These are phyloP conservation scores for Trametes sanguinea DNA, from an alignment of 768 basidiomycete species.

Conservation along the genomic window DNA sequence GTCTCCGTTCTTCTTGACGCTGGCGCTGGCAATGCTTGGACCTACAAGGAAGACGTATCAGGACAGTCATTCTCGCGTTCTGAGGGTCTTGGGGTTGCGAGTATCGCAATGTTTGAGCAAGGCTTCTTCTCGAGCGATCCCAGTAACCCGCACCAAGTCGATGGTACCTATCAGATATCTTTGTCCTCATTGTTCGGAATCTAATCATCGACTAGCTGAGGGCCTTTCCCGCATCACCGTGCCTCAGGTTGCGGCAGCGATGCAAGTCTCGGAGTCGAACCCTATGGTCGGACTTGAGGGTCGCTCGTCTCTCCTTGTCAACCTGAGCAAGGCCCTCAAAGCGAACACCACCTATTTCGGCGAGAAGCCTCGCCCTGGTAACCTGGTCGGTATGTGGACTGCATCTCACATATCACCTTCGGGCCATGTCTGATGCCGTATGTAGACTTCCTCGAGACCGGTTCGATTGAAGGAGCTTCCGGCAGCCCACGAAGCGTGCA, in stretches of 20 bases:
- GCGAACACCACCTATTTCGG: constrained; percentile 73
- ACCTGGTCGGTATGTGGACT: constrained; percentile 64
- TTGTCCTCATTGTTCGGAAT: background rate
- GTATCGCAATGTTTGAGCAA: constrained; percentile 81
- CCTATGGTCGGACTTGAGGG: constrained; percentile 92
- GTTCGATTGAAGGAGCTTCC: constrained; percentile 45
- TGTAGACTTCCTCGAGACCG: constrained; percentile 66
- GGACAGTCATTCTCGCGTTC: constrained; percentile 61
- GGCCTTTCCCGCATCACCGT: constrained; percentile 68
- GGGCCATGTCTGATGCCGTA: background rate
- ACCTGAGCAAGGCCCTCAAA: constrained; percentile 71
- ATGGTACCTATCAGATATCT: constrained; percentile 54
- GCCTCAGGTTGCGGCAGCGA: constrained; percentile 58
- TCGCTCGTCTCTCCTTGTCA: constrained; percentile 72
- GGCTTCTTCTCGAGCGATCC: constrained; percentile 79
- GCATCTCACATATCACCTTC: background rate
- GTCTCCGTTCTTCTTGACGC: constrained; percentile 94
- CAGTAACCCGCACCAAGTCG: constrained; percentile 68
- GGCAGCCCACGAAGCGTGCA: constrained; percentile 52
- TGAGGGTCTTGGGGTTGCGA: constrained; percentile 88
- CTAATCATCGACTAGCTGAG: constrained; percentile 47
- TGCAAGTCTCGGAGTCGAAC: constrained; percentile 81
- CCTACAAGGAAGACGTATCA: constrained; percentile 62
- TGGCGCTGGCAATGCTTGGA: constrained; percentile 86
- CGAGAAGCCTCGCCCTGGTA: constrained; percentile 71